Evolutionary conservation across 2,329 filamentous ascomycete species (phyloP).

Genomic region (Grosmannia penicillata): DNA sequence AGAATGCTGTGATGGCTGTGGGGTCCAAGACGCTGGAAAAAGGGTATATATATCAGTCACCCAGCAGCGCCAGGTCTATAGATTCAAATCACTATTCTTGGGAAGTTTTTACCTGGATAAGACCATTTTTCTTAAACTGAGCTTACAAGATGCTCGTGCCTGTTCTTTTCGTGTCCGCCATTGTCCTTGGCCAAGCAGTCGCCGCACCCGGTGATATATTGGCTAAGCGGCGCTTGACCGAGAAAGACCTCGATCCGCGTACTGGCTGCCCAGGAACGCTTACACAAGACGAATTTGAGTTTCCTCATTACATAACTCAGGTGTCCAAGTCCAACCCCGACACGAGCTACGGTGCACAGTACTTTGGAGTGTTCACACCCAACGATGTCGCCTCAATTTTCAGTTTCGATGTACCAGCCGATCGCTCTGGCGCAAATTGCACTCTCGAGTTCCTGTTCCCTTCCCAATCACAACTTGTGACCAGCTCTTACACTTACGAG

Average conservation of each 20-base stretch:
- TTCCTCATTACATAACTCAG: slow-evolving; percentile 19
- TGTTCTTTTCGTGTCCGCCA: too few species aligned
- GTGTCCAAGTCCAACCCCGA: slow-evolving; percentile 19
- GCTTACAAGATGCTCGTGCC: too few species aligned
- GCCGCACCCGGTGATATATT: too few species aligned
- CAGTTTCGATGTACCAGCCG: slow-evolving; percentile 27
- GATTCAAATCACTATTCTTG: too few species aligned
- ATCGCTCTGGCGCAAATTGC: slow-evolving; percentile 25
- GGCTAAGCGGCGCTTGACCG: not conserved
- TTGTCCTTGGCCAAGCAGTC: too few species aligned
- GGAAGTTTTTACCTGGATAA: too few species aligned
- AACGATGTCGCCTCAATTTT: slow-evolving; percentile 21
- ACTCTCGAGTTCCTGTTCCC: slow-evolving; percentile 32
- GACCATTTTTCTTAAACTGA: too few species aligned
- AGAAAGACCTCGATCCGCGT: not conserved
- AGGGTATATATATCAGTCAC: too few species aligned
- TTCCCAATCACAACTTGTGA: slow-evolving; percentile 16
- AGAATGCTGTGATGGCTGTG: too few species aligned
- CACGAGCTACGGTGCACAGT: slow-evolving; percentile 22
- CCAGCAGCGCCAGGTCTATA: too few species aligned
- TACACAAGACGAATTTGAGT: slow-evolving; percentile 14
- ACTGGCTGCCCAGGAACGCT: slow-evolving; percentile 1
- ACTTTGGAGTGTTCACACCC: slow-evolving; percentile 22
- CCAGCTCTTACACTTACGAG: slow-evolving; percentile 19
- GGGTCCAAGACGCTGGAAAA: too few species aligned